These are phyloP conservation scores for Phlebopus sp. DNA, from an alignment of 1,284 basidiomycete species.

Conservation along the genomic window DNA sequence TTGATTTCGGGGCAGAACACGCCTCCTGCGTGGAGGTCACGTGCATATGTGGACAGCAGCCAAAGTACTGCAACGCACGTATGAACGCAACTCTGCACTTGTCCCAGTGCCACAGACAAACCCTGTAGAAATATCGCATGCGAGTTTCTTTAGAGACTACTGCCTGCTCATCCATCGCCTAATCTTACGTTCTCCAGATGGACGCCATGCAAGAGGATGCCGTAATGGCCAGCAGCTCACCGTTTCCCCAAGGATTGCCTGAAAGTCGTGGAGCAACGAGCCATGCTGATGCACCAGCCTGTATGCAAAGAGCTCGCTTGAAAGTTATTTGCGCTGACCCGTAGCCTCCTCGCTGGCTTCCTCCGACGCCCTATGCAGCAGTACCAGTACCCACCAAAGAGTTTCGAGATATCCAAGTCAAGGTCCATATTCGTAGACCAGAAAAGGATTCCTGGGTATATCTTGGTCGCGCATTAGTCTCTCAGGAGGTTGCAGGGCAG, in stretches of 20 bases:
- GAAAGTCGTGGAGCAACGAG: conserved; percentile 18
- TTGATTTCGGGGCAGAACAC: too few relatives aligned
- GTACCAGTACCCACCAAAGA: conserved; percentile 42
- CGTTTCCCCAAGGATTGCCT: conserved; percentile 20
- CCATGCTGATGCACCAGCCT: conserved; percentile 14
- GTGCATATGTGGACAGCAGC: conserved; percentile 4
- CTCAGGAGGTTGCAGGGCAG: conserved; percentile 68
- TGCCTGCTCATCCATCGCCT: not conserved
- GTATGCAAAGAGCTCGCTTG: conserved; percentile 16
- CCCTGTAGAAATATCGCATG: conserved; percentile 7
- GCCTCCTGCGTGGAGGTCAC: conserved; percentile 1
- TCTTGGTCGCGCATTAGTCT: conserved; percentile 69
- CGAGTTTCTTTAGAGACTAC: conserved; percentile 1
- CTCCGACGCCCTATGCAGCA: conserved; percentile 18
- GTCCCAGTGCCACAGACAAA: conserved; percentile 22
- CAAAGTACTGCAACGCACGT: conserved; percentile 1
- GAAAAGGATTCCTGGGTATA: conserved; percentile 80
- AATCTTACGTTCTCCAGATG: conserved; percentile 21
- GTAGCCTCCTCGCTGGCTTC: not conserved
- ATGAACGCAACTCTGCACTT: too few relatives aligned
- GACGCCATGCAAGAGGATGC: conserved; percentile 35
- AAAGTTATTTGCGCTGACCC: conserved; percentile 11
- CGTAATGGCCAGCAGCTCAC: conserved; percentile 19
- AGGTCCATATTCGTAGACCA: conserved; percentile 76
- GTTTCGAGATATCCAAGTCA: conserved; percentile 74